Evolutionary conservation across 2,329 filamentous ascomycete species (phyloP).

Genomic region (Neofusicoccum umdonicola): DNA sequence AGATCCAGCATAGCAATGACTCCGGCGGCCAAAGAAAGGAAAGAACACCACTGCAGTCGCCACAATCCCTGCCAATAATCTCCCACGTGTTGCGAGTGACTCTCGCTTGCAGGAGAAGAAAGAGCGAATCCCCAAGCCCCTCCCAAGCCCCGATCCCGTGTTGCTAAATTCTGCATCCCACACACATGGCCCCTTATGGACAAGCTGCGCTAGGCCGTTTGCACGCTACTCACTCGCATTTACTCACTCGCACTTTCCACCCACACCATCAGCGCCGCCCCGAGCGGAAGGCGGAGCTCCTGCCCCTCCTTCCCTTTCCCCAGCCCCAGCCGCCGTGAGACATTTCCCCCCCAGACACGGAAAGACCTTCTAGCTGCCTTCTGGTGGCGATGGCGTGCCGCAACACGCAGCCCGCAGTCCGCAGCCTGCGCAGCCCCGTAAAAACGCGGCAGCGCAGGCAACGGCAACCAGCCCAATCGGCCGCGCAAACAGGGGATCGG

Average conservation of each 20-base stretch:
- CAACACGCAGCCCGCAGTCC: background rate
- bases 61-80: background rate
- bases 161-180: slow-evolving; percentile 6
- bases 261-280: background rate
- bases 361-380: background rate
- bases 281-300: background rate
- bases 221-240: background rate
- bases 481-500: background rate
- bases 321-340: background rate
- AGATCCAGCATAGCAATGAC: background rate
- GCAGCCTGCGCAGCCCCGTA: background rate
- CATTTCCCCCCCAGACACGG: background rate
- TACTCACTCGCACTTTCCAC: background rate
- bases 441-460: background rate
- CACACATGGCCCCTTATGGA: background rate
- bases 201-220: background rate
- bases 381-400: background rate
- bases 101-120: background rate
- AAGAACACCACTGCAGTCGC: background rate
- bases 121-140: background rate
- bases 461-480: background rate
- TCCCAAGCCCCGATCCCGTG: background rate
- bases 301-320: background rate
- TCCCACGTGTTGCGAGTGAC: background rate
- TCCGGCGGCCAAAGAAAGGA: background rate